Percentiles rank a stretch among this genome's conserved stretches.
phyloP scores from a whole-genome alignment of 208 protist species.

The Leishmania turanica region DNA sequence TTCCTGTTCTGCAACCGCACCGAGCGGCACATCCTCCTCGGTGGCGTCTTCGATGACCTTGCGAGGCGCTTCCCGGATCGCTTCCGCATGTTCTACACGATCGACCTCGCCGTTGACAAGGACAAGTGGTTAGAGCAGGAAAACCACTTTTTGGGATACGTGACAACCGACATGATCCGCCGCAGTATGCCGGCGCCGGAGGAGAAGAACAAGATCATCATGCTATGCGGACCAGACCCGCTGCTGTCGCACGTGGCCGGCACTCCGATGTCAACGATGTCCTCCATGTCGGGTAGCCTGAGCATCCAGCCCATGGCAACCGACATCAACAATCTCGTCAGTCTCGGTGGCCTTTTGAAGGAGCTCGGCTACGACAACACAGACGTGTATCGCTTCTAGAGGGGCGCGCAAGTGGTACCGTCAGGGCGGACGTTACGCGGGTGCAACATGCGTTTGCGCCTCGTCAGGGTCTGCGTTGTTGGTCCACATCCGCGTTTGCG shows the following conservation, averaged over 20 bases:
- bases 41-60: conserved; percentile 86
- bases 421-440: background rate
- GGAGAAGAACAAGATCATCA: conserved; percentile 84
- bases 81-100: conserved; percentile 91
- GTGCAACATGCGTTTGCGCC: background rate
- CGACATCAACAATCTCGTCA: conserved; percentile 87
- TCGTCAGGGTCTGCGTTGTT: background rate
- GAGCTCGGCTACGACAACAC: conserved; percentile 86
- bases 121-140: conserved; percentile 64
- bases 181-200: conserved; percentile 76
- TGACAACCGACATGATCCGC: conserved; percentile 79
- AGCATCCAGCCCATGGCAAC: conserved; percentile 84
- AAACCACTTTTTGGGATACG: conserved; percentile 78
- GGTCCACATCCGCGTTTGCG: background rate
- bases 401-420: background rate
- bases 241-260: conserved; percentile 87
- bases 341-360: conserved; percentile 72
- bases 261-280: conserved; percentile 74
- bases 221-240: conserved; percentile 89
- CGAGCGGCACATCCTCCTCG: conserved; percentile 92
- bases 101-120: conserved; percentile 82
- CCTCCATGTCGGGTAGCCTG: conserved; percentile 72
- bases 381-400: conserved; percentile 89
- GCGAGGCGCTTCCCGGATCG: conserved; percentile 61
- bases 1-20: conserved; percentile 95